Conservation (phyloP, 2,329 filamentous ascomycete genomes). For the Sporothrix pallida region DNA sequence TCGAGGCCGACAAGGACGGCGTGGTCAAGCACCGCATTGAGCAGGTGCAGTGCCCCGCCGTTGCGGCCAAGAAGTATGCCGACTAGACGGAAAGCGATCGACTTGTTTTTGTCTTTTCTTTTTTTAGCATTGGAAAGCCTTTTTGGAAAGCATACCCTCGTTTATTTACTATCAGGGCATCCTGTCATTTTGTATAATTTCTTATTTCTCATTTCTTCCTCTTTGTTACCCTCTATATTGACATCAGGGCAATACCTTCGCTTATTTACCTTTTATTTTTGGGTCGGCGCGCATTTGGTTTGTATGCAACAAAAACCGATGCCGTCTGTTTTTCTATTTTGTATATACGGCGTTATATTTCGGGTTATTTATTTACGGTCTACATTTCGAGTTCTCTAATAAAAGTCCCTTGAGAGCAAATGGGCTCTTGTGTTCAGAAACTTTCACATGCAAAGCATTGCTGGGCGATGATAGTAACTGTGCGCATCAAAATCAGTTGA, state of each 20-base stretch:
- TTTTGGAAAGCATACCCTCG: background rate
- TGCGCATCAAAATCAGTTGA: background rate
- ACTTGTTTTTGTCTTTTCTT: background rate
- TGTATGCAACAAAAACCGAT: background rate
- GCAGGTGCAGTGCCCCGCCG: constrained; percentile 50
- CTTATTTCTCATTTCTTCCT: background rate
- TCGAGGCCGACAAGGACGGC: constrained; percentile 57
- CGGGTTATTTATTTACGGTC: background rate
- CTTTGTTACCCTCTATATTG: background rate
- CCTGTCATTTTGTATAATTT: constrained; percentile 6
- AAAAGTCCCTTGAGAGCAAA: background rate
- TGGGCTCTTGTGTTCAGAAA: background rate
- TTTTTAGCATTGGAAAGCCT: background rate
- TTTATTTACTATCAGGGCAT: background rate
- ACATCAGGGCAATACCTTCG: background rate
- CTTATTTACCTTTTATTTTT: background rate
- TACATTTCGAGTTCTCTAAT: background rate
- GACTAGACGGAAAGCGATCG: background rate
- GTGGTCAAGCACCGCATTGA: constrained; percentile 47
- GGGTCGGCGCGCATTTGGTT: background rate
- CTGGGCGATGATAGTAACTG: background rate
- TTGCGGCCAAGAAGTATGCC: constrained; percentile 31
- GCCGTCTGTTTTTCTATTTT: background rate
- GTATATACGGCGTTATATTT: constrained; percentile 11
- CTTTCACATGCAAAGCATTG: background rate